phyloP scores from a whole-genome alignment of 768 basidiomycete species.

The Termitomyces sp. region DNA sequence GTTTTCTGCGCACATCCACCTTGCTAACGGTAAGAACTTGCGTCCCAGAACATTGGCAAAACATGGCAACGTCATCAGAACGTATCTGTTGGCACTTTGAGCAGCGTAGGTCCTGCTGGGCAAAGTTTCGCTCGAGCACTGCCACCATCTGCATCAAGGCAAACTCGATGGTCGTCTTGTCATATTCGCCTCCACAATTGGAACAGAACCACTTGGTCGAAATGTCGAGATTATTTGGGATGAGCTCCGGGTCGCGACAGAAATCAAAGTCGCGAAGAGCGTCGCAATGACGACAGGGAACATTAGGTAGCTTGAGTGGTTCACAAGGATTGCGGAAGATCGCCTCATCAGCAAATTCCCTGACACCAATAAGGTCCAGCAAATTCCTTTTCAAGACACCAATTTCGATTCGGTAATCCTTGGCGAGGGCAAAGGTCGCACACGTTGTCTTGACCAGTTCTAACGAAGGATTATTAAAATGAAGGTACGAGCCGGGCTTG shows the following conservation, averaged over 20 bases:
- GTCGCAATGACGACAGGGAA: conserved; percentile 88
- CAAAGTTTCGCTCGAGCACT: conserved; percentile 64
- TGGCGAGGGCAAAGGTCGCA: conserved; percentile 74
- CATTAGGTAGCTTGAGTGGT: conserved; percentile 75
- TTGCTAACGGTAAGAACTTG: conserved; percentile 73
- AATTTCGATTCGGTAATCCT: conserved; percentile 81
- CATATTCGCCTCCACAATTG: conserved; percentile 80
- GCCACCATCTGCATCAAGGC: conserved; percentile 74
- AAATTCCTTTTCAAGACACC: conserved; percentile 86
- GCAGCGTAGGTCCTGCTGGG: conserved; percentile 89
- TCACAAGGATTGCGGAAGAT: conserved; percentile 90
- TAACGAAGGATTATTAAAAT: conserved; percentile 72
- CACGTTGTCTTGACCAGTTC: conserved; percentile 88
- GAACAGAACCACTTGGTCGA: conserved; percentile 65
- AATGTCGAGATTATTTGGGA: conserved; percentile 49
- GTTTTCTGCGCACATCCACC: conserved; percentile 61
- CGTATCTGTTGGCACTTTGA: conserved; percentile 88
- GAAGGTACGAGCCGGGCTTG: conserved; percentile 82
- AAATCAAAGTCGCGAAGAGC: conserved; percentile 88
- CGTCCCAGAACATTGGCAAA: conserved; percentile 85
- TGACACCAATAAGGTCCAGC: conserved; percentile 80
- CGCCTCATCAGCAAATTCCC: conserved; percentile 84
- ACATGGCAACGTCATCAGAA: conserved; percentile 78
- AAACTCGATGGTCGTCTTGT: conserved; percentile 84
- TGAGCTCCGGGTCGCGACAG: conserved; percentile 84